phyloP scores from a whole-genome alignment of 495 filamentous ascomycete genomes.

The Neurospora sp. region DNA sequence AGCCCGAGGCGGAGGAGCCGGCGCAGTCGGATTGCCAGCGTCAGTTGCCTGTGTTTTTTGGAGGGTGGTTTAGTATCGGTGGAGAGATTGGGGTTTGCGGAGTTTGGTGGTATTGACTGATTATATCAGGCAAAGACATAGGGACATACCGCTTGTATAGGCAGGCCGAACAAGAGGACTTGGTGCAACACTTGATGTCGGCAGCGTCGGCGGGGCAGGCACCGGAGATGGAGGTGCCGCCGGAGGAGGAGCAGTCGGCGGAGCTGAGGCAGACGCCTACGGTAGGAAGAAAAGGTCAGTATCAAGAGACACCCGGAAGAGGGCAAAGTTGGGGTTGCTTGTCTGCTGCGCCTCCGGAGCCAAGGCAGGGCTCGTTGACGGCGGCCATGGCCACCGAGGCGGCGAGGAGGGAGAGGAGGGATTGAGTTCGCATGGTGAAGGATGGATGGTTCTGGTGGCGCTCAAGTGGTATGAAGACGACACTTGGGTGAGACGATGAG shows the following conservation, averaged over 20 bases:
- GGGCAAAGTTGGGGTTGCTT: neutral
- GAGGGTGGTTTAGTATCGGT: too few relatives aligned
- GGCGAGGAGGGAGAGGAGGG: constrained; percentile 10
- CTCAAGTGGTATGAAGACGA: neutral
- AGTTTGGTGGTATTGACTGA: too few relatives aligned
- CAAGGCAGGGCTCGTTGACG: constrained; percentile 29
- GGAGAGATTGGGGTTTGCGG: too few relatives aligned
- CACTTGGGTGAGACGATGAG: neutral
- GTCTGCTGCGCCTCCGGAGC: constrained; percentile 17
- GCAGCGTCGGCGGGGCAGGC: constrained; percentile 27
- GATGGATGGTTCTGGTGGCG: neutral
- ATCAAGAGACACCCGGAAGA: neutral
- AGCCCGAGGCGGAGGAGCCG: constrained; percentile 15
- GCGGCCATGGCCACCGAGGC: constrained; percentile 18
- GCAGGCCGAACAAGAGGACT: constrained; percentile 24
- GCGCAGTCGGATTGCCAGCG: constrained; percentile 28
- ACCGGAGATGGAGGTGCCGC: constrained; percentile 23
- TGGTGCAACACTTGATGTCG: constrained; percentile 34
- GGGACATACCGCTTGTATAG: neutral
- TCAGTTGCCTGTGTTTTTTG: constrained; percentile 19
- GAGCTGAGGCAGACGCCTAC: constrained; percentile 28
- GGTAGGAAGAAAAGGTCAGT: neutral
- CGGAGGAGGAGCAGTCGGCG: constrained; percentile 16
- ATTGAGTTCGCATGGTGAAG: neutral
- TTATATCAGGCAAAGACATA: neutral